Evolutionary conservation across 108 stramenopile genomes (phyloP), one percentile per base, ranked within the genome.

Genomic region (Fragilaria radians): DNA sequence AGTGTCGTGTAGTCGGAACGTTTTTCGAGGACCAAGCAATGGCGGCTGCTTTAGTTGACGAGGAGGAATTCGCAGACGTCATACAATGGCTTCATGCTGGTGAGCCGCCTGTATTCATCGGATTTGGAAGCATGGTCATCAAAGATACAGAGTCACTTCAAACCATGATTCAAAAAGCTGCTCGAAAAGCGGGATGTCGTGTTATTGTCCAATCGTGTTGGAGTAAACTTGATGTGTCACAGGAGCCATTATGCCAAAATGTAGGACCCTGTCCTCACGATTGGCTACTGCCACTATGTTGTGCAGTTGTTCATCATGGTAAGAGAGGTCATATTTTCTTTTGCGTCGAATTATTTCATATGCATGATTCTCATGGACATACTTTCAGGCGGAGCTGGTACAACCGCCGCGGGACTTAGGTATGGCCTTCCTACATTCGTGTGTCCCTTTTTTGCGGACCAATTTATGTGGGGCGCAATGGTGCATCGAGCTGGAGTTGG

Each of bases 391-490:
- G 91, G 91, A 28, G 91, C 91, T 4, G 91, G 91, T 29, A 93
- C 91, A 25, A 82, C 80, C 0, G 83, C 87, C 7, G 81, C 84
- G 0, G 91, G 83, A 11, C 57, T 93, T 18, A 66, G 81, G 4
- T 72, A 77, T 54, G 81, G 79, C 3, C 58, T 79, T 11, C 91
- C 91, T 3, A 82, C 81, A 14, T 58, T 93, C 21, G 71, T 93
- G 24, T 80, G 86, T 58, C 91, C 91, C 3, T 84, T 93, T 54
- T 87, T 87, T 73, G 86, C 69, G 18, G 86, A 87, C 63, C 86
- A 87, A 61, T 78, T 64, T 68, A 83, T 87, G 79, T 87, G 86
- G 86, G 82, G 78, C 27, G 78, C 72, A 25, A 76, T 87, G 62
- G 80, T 81, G 18, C 54, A 71, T 34, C 70, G 77, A 0, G 80